A percentile compares a stretch with the other conserved stretches of the same genome.
These are phyloP conservation scores for Shiraia bambusicola DNA, from an alignment of 2,329 filamentous ascomycete genomes.

Conservation along the genomic window DNA sequence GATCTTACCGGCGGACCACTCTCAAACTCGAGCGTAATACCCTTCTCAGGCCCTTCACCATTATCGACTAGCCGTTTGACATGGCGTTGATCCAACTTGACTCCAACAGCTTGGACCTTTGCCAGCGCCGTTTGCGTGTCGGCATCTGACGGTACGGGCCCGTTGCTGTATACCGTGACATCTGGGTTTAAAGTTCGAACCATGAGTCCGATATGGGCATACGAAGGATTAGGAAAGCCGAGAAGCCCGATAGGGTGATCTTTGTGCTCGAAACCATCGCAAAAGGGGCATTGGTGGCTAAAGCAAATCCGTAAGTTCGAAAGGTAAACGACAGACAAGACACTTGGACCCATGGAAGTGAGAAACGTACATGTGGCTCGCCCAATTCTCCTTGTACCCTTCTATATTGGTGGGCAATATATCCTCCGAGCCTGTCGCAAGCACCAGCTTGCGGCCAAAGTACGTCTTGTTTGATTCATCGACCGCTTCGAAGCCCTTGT, in stretches of 20 bases:
- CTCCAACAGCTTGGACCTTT: constrained; percentile 22
- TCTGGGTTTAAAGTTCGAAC: constrained; percentile 25
- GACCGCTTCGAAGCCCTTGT: constrained; percentile 41
- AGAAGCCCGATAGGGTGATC: constrained; percentile 41
- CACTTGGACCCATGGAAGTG: no score
- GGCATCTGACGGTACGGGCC: constrained; percentile 9
- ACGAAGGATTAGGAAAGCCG: constrained; percentile 21
- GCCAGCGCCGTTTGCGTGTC: constrained; percentile 24
- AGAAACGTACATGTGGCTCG: constrained; percentile 46
- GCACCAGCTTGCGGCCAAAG: constrained; percentile 55
- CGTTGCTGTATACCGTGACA: constrained; percentile 34
- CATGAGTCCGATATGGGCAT: constrained; percentile 30
- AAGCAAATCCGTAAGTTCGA: no score
- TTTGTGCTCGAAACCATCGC: constrained; percentile 61
- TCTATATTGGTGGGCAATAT: constrained; percentile 52
- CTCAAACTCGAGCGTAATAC: constrained; percentile 35
- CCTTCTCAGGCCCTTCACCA: constrained; percentile 24
- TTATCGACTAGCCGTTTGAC: constrained; percentile 31
- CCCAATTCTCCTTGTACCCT: constrained; percentile 60
- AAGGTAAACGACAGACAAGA: no score
- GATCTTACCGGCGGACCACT: constrained; percentile 24
- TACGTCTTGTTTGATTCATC: constrained; percentile 50
- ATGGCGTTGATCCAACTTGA: constrained; percentile 27
- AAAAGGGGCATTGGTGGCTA: constrained; percentile 64
- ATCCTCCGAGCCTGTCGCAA: constrained; percentile 59